Evolutionary conservation across 805 yeast genomes (phyloP), one percentile per base, ranked within the genome.

Genomic region (Metschnikowia reukaufii): DNA sequence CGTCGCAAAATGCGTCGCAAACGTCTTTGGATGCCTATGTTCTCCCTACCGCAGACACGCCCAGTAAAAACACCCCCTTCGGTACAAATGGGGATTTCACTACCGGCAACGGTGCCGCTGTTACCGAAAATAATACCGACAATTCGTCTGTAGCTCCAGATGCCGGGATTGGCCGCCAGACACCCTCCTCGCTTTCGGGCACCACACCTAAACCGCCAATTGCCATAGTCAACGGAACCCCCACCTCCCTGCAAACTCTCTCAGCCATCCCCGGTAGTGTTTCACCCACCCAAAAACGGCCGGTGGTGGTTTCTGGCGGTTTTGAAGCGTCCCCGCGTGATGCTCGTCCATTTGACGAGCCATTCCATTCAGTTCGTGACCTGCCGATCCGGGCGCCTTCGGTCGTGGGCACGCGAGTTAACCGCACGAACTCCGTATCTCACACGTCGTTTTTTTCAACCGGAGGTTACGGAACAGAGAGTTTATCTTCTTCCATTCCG

Each of bases 401-500:
- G 45, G 10, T 55, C 56, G n/a, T 32, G 46, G 65, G 73, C 50
- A 73, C 81, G 54, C 51, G 84, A 70, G 42, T 68, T 27, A 68
- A 64, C 34, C 55, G 75, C 31, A 67, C 70, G 33, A 67, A 67
- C 51, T 71, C 76, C 9, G 60, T 68, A 23, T 61, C 71, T 7
- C 76, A 72, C 52, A 62, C 72, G 31, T 68, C 73, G 17, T 72
- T 70, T 48, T 57, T 63, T 42, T 59, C 66, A 42, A 52, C 58
- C 19, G 65, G 63, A 15, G 66, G 66, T 42, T 64, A 66, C 50
- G 67, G 67, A 20, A 56, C 62, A 33, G 77, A 73, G 49, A 68
- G 72, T 49, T 68, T 84, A 54, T 78, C 86, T 4, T 70, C 81
- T 19, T 73, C 81, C 33, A 84, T 84, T 41, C 90, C 90, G 1